A percentile compares a stretch with the other conserved stretches of the same genome.
Conservation (phyloP, 768 basidiomycete species). For the Boletellus ananiceps region DNA sequence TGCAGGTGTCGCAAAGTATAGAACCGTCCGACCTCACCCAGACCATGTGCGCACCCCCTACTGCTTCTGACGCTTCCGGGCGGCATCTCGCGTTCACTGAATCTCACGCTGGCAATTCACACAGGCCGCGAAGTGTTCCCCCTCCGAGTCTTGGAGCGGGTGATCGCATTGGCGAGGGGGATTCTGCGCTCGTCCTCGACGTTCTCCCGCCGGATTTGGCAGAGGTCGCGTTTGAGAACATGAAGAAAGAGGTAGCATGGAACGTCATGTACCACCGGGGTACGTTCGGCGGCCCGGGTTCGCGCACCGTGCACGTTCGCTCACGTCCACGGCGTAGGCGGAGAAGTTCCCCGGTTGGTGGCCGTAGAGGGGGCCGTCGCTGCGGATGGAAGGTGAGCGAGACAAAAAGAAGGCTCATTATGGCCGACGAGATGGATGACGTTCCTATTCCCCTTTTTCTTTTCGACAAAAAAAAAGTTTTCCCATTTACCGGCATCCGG, state of each 20-base stretch:
- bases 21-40: background rate
- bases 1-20: too few species aligned
- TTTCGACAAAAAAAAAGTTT: slow-evolving; percentile 37
- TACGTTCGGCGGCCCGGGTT: slow-evolving; percentile 20
- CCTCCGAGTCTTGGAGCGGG: slow-evolving; percentile 31
- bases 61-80: background rate
- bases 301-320: background rate
- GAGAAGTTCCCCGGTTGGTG: slow-evolving; percentile 65
- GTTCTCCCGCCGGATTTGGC: slow-evolving; percentile 56
- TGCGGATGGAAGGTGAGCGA: slow-evolving; percentile 44
- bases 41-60: slow-evolving; percentile 16
- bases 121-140: slow-evolving; percentile 19
- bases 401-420: slow-evolving; percentile 10
- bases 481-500: slow-evolving; percentile 79
- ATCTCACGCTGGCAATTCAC: background rate
- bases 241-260: slow-evolving; percentile 68
- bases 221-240: slow-evolving; percentile 49
- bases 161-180: slow-evolving; percentile 59
- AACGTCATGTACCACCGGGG: slow-evolving; percentile 72
- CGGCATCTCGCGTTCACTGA: background rate
- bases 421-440: slow-evolving; percentile 1
- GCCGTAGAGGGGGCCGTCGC: slow-evolving; percentile 57
- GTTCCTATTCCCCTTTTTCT: background rate
- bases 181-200: slow-evolving; percentile 55
- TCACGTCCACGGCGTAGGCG: slow-evolving; percentile 43